These are phyloP conservation scores for Nicotiana paniculata DNA, from an alignment of 257 asterid species.

Conservation along the genomic window DNA sequence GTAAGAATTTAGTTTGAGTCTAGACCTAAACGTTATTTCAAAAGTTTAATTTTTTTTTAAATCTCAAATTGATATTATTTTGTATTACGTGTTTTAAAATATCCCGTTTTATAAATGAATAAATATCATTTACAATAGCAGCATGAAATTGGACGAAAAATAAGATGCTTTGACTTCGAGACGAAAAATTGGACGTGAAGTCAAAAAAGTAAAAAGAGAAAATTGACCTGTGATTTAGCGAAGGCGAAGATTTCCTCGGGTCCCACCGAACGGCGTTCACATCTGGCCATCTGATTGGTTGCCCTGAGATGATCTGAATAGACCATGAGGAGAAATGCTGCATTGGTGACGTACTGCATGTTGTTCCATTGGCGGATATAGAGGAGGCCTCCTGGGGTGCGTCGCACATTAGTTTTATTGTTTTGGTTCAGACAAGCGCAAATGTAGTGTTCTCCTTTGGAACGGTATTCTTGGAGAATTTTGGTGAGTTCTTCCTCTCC, in stretches of 20 bases:
- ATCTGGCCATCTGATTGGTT: slow-evolving; percentile 37
- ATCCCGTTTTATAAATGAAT: no score
- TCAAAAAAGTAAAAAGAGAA: not conserved
- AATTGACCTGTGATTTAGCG: slow-evolving; percentile 38
- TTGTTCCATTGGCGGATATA: slow-evolving; percentile 91
- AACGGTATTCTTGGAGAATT: slow-evolving; percentile 39
- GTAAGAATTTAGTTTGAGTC: no score
- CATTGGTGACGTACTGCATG: slow-evolving; percentile 77
- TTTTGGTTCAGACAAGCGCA: slow-evolving; percentile 60
- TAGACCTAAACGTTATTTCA: no score
- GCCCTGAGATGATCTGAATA: slow-evolving; percentile 59
- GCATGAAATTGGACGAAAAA: no score
- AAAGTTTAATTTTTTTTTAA: no score
- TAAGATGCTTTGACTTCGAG: no score
- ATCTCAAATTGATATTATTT: no score
- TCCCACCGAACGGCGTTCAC: slow-evolving; percentile 27
- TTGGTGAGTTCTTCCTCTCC: slow-evolving; percentile 11
- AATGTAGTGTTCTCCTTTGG: slow-evolving; percentile 51
- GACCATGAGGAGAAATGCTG: slow-evolving; percentile 43
- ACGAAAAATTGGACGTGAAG: not conserved
- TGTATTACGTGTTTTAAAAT: no score
- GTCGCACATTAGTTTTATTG: slow-evolving; percentile 44
- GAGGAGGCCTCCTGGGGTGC: slow-evolving; percentile 77
- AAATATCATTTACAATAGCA: no score
- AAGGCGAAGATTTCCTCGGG: slow-evolving; percentile 44